phyloP scores from a whole-genome alignment of 352 stramenopile genomes.

The Blastocystis sp. region DNA sequence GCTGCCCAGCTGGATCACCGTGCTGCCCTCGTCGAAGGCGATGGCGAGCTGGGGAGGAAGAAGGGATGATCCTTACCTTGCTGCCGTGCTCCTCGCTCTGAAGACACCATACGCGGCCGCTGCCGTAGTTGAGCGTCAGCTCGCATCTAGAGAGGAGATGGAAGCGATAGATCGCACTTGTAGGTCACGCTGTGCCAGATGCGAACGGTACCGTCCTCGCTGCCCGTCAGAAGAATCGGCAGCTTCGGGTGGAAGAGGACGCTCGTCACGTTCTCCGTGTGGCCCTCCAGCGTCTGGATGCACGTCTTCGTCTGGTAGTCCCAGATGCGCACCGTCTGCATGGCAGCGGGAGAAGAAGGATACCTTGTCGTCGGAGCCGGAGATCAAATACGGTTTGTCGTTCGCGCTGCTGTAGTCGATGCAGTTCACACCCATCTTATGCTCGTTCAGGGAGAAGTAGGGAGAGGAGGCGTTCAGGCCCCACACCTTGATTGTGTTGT shows the following conservation, averaged over 20 bases:
- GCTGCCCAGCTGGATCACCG: constrained; percentile 89
- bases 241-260: constrained; percentile 95
- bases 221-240: constrained; percentile 89
- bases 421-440: constrained; percentile 94
- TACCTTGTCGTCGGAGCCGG: constrained; percentile 74
- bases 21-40: constrained; percentile 74
- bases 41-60: constrained; percentile 57
- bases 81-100: constrained; percentile 67
- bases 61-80: constrained; percentile 56
- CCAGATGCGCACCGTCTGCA: constrained; percentile 90
- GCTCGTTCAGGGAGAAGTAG: constrained; percentile 79
- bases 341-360: not conserved
- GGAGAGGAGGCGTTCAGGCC: constrained; percentile 78
- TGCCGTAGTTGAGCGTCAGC: constrained; percentile 96
- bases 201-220: constrained; percentile 85
- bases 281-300: constrained; percentile 91
- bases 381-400: constrained; percentile 95
- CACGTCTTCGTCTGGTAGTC: constrained; percentile 99
- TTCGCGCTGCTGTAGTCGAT: constrained; percentile 94
- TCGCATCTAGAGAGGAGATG: constrained; percentile 84
- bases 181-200: constrained; percentile 78
- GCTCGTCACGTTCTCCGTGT: constrained; percentile 92
- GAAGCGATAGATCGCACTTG: constrained; percentile 68
- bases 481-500: constrained; percentile 89
- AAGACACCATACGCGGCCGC: constrained; percentile 91